A percentile compares a stretch with the other conserved stretches of the same genome.
Evolutionary conservation across 2,329 filamentous ascomycete species (phyloP).

Genomic region (Raffaelea ambrosiae): DNA sequence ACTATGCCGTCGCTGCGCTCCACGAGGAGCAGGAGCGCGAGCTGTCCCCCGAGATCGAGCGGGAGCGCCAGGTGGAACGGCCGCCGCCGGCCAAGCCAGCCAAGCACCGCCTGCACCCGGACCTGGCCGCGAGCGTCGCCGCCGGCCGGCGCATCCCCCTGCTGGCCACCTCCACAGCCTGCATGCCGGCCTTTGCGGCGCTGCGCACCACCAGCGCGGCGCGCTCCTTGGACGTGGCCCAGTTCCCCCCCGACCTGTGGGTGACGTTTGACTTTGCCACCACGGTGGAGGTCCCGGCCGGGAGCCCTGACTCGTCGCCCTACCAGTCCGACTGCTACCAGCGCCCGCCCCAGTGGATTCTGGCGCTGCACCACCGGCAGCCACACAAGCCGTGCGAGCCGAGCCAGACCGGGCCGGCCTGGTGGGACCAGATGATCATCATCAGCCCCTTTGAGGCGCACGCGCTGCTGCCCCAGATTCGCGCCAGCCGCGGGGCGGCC

Average conservation of each 20-base stretch:
- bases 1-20: conserved; percentile 31
- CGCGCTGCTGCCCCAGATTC: conserved; percentile 32
- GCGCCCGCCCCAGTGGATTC: conserved; percentile 45
- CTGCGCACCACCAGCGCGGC: conserved; percentile 32
- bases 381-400: too few relatives aligned
- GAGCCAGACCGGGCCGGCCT: too few relatives aligned
- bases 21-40: conserved; percentile 64
- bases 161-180: too few relatives aligned
- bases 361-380: too few relatives aligned
- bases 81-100: conserved; percentile 30
- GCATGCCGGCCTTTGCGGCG: conserved; percentile 34
- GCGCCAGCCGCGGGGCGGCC: conserved; percentile 16
- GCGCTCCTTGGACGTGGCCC: conserved; percentile 18
- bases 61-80: conserved; percentile 46
- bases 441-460: conserved; percentile 56
- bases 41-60: conserved; percentile 54
- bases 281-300: conserved; percentile 36
- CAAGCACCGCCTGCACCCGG: conserved; percentile 31
- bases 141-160: too few relatives aligned
- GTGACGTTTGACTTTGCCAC: conserved; percentile 42
- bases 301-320: too few relatives aligned
- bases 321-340: too few relatives aligned
- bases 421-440: conserved; percentile 31
- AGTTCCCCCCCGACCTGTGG: conserved; percentile 30
- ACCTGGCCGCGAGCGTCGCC: conserved; percentile 23